A percentile compares a stretch with the other conserved stretches of the same genome.
Evolutionary conservation across 345 rosid species (phyloP).

Genomic region (Salix brachista): DNA sequence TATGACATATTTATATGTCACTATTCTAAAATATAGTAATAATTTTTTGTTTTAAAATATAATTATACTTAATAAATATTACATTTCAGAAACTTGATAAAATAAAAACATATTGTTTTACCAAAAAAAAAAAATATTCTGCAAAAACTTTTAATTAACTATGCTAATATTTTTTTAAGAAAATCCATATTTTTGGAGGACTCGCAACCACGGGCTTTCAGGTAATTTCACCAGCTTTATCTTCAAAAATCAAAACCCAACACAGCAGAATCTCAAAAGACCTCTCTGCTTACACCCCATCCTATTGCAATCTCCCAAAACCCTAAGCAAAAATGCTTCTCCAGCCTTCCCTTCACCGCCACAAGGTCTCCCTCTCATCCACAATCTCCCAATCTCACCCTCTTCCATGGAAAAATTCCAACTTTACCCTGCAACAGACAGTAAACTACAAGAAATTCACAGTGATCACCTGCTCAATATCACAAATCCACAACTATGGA

Average conservation of each 20-base stretch:
- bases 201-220: background rate
- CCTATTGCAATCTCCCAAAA: background rate
- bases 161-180: too few relatives aligned
- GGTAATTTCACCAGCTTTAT: conserved; percentile 17
- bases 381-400: conserved; percentile 39
- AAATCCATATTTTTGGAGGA: background rate
- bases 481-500: conserved; percentile 67
- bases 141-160: too few relatives aligned
- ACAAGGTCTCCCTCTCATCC: conserved; percentile 41
- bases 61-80: too few relatives aligned
- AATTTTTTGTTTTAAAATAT: too few relatives aligned
- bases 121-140: too few relatives aligned
- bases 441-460: conserved; percentile 13
- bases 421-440: conserved; percentile 15
- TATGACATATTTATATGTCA: too few relatives aligned
- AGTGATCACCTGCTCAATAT: conserved; percentile 47
- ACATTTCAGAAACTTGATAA: too few relatives aligned
- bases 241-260: background rate
- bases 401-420: conserved; percentile 27
- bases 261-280: too few relatives aligned
- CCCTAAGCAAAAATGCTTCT: conserved; percentile 38
- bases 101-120: too few relatives aligned
- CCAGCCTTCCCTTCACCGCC: conserved; percentile 47
- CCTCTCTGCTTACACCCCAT: background rate
- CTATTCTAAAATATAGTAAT: too few relatives aligned